Evolutionary conservation across 768 basidiomycete species (phyloP).

Genomic region (Suillus hirtellus): DNA sequence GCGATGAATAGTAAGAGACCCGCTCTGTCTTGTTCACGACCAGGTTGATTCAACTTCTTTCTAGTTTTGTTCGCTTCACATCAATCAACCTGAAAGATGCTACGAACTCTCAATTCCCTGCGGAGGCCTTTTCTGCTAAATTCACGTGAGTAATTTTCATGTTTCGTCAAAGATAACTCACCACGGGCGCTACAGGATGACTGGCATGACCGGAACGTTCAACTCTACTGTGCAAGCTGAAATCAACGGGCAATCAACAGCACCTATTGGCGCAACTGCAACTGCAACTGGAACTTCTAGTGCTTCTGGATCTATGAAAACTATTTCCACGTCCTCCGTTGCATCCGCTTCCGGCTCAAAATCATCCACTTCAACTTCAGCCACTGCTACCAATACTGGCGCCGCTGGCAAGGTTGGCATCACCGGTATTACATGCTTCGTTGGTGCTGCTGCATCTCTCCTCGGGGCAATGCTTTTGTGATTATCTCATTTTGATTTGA

Average conservation of each 20-base stretch:
- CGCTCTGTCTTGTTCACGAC: not conserved
- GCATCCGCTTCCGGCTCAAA: constrained; percentile 1
- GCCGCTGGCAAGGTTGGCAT: constrained; percentile 26
- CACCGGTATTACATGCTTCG: constrained; percentile 20
- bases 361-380: constrained; percentile 5
- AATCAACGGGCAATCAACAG: constrained; percentile 61
- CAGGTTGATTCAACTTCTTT: not conserved
- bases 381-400: constrained; percentile 13
- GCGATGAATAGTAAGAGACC: constrained; percentile 51
- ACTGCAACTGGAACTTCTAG: constrained; percentile 31
- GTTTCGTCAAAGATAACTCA: not conserved
- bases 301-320: constrained; percentile 16
- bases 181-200: constrained; percentile 44
- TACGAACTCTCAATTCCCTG: constrained; percentile 51
- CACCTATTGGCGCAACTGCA: constrained; percentile 49
- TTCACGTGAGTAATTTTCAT: constrained; percentile 56
- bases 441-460: constrained; percentile 24
- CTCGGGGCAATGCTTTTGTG: constrained; percentile 25
- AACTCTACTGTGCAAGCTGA: constrained; percentile 52
- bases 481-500: constrained; percentile 5
- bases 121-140: constrained; percentile 75
- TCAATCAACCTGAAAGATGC: constrained; percentile 57
- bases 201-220: constrained; percentile 74
- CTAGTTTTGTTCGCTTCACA: constrained; percentile 78
- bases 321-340: not conserved